Evolutionary conservation across 495 filamentous ascomycete species (phyloP).

Genomic region (Trichoderma reesei): DNA sequence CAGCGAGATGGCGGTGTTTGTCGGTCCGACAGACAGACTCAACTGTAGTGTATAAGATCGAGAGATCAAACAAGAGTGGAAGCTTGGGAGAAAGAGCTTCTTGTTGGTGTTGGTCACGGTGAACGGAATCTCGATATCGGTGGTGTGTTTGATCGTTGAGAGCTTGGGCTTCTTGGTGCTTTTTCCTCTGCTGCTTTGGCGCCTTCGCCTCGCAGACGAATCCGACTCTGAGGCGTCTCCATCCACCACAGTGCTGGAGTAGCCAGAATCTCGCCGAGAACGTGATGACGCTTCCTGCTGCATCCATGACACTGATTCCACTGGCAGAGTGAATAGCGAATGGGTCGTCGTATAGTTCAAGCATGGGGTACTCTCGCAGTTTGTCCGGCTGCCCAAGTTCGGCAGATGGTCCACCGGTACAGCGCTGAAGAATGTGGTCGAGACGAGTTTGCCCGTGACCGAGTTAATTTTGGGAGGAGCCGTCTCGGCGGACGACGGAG

Average conservation of each 20-base stretch:
- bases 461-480: slow-evolving; percentile 58
- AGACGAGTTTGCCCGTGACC: slow-evolving; percentile 61
- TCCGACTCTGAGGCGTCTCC: slow-evolving; percentile 12
- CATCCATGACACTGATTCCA: slow-evolving; percentile 58
- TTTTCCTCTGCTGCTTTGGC: background rate
- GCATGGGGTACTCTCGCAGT: slow-evolving; percentile 36
- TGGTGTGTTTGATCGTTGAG: slow-evolving; percentile 46
- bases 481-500: slow-evolving; percentile 48
- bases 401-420: slow-evolving; percentile 40
- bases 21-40: slow-evolving; percentile 46
- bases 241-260: slow-evolving; percentile 25
- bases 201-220: background rate
- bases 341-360: slow-evolving; percentile 58
- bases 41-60: slow-evolving; percentile 71
- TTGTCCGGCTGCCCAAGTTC: slow-evolving; percentile 42
- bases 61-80: slow-evolving; percentile 76
- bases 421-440: slow-evolving; percentile 61
- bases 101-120: slow-evolving; percentile 49
- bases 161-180: slow-evolving; percentile 11
- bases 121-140: slow-evolving; percentile 64
- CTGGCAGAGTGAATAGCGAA: slow-evolving; percentile 52
- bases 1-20: slow-evolving; percentile 49
- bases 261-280: slow-evolving; percentile 51
- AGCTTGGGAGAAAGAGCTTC: slow-evolving; percentile 74
- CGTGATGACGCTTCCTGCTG: slow-evolving; percentile 31